These are phyloP conservation scores for Cephaloascus fragrans DNA, from an alignment of 805 yeast species.

Conservation along the genomic window DNA sequence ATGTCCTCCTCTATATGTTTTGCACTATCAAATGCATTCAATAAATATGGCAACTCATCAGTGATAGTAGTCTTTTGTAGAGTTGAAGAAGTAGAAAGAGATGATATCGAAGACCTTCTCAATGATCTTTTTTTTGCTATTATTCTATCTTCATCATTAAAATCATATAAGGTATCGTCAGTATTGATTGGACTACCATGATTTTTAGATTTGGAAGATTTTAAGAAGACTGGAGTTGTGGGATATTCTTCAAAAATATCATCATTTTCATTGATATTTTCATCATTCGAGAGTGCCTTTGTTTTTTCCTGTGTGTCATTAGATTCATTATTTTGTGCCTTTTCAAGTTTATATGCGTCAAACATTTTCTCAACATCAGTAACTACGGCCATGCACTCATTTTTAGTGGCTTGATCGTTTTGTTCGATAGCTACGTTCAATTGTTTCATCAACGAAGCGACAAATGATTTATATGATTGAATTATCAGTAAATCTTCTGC, in stretches of 20 bases:
- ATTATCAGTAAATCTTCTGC: conserved; percentile 8
- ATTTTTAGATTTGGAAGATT: neutral
- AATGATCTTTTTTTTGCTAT: conserved; percentile 1
- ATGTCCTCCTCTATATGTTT: conserved; percentile 44
- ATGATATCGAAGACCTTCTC: conserved; percentile 18
- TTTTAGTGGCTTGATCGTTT: conserved; percentile 47
- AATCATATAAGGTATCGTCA: neutral
- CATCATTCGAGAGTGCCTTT: neutral
- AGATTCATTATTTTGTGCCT: conserved; percentile 1
- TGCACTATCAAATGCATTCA: conserved; percentile 60
- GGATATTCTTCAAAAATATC: neutral
- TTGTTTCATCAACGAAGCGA: conserved; percentile 47
- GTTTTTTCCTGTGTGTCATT: neutral
- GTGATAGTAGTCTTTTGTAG: conserved; percentile 44
- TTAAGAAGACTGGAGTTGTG: neutral
- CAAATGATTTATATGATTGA: conserved; percentile 46
- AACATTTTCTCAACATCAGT: conserved; percentile 70
- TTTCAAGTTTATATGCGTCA: conserved; percentile 35
- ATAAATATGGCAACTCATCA: conserved; percentile 56
- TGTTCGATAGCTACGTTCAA: conserved; percentile 42
- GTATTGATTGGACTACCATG: neutral
- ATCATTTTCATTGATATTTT: neutral
- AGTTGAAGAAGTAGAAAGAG: conserved; percentile 22
- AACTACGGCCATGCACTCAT: conserved; percentile 59
- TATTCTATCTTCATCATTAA: neutral